Evolutionary conservation across 352 stramenopile genomes (phyloP), one percentile per base, ranked within the genome.

Genomic region (Pythium vanterpoolii): DNA sequence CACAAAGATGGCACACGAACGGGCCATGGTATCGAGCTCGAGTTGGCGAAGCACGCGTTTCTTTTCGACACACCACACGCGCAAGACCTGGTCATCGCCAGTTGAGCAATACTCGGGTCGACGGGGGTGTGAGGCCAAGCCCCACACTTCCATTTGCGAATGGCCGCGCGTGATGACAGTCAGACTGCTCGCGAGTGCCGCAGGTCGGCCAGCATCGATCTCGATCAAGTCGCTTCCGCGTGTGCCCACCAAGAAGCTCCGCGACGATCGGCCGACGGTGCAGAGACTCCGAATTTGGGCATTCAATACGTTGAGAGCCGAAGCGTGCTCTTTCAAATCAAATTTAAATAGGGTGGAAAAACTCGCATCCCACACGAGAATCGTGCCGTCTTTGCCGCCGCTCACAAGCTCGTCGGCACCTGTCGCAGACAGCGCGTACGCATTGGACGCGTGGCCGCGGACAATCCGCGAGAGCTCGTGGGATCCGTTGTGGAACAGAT

Each of bases 171-270:
- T 86, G 43, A 82, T 50, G n/a, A 73, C 76, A 40, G n/a, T 4
- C 26, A 55, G 8, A 24, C 21, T 47, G 33, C 30, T 56, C 1
- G 34, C 43, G 44, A 64, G 0, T 21, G 50, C 43, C n/a, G 65
- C 56, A 18, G 65, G 44, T 6, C 62, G 61, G 14, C 38, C 67
- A 6, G 71, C 58, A 64, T 93, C 88, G 24, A 98, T 46, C 56
- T 98, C 87, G 10, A 96, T 69, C 11, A 98, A 56, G 56, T 97
- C 86, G 31, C 86, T 96, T 11, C 87, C 90, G 33, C 50, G 62
- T 16, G 89, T 97, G 18, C 90, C 92, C 14, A 98, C 66, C 9
- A 97, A 56, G 18, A 97, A 69, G 4, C 60, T 54, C 23, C 73
- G 61, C 7, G 69, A 64, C 8, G 69, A 75, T 23, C 64, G 38